A percentile compares a stretch with the other conserved stretches of the same genome.
Conservation (phyloP, 352 stramenopile species). For the Globisporangium abappressorium region DNA sequence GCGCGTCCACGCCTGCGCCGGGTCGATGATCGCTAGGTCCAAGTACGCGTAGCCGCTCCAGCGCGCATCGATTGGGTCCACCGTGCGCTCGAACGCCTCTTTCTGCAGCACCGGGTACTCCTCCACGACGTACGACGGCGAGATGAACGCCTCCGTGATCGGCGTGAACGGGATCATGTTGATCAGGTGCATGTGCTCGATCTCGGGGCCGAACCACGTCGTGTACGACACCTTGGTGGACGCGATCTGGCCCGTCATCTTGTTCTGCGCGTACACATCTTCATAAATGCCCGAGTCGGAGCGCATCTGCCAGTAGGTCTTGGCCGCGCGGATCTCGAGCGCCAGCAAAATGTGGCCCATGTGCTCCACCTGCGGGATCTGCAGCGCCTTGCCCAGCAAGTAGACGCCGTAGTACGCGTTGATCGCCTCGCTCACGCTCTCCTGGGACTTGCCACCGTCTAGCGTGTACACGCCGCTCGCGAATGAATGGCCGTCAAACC, state of each 20-base stretch:
- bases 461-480: slow-evolving; percentile 94
- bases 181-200: slow-evolving; percentile 88
- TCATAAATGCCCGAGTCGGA: slow-evolving; percentile 61
- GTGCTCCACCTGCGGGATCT: slow-evolving; percentile 69
- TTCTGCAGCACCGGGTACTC: slow-evolving; percentile 79
- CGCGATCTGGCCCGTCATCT: slow-evolving; percentile 81
- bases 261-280: slow-evolving; percentile 68
- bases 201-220: slow-evolving; percentile 83
- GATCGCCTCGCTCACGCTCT: slow-evolving; percentile 95
- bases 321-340: slow-evolving; percentile 91
- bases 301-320: slow-evolving; percentile 96
- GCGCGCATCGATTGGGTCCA: slow-evolving; percentile 64
- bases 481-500: slow-evolving; percentile 97
- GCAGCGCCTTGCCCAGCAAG: slow-evolving; percentile 82
- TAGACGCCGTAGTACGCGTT: slow-evolving; percentile 98
- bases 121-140: slow-evolving; percentile 61
- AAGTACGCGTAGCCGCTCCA: slow-evolving; percentile 87
- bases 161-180: slow-evolving; percentile 92
- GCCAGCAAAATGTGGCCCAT: slow-evolving; percentile 91
- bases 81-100: slow-evolving; percentile 57
- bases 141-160: slow-evolving; percentile 74
- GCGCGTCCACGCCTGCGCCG: slow-evolving; percentile 58
- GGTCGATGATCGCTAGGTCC: slow-evolving; percentile 81
- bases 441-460: slow-evolving; percentile 94
- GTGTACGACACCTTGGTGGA: slow-evolving; percentile 82